Conservation (phyloP, 805 yeast genomes). For the Pichia cephalocereana region DNA sequence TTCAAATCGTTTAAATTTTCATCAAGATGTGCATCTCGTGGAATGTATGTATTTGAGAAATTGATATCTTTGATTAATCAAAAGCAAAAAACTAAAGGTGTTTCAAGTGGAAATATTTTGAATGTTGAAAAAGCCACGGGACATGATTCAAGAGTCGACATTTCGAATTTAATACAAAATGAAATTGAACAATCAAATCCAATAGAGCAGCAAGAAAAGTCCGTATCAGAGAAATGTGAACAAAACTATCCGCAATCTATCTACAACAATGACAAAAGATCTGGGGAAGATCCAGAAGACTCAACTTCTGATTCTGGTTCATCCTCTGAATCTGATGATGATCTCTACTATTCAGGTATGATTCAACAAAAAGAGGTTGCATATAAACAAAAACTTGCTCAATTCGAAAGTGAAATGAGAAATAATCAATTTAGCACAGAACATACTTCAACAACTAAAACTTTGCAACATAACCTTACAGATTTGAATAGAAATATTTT, state of each 20-base stretch:
- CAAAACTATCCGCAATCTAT: no score
- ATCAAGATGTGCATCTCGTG: slow-evolving; percentile 25
- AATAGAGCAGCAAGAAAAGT: no score
- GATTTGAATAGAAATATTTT: background rate
- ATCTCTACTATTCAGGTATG: background rate
- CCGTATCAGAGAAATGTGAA: no score
- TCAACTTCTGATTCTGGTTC: background rate
- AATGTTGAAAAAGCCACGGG: no score
- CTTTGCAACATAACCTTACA: background rate
- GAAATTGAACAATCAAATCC: no score
- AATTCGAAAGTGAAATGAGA: background rate
- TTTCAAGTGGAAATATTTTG: no score
- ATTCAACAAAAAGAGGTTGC: background rate
- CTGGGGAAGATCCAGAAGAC: background rate
- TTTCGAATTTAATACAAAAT: no score
- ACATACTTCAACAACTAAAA: no score
- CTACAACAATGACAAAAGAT: no score
- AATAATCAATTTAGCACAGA: background rate
- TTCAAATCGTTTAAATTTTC: slow-evolving; percentile 17
- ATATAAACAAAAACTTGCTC: background rate
- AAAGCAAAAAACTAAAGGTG: background rate
- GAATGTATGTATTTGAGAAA: slow-evolving; percentile 20
- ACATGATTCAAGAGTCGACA: no score
- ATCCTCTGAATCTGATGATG: background rate
- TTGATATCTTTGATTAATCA: slow-evolving; percentile 5